Conservation (phyloP, 2,329 filamentous ascomycete genomes). For the Plenodomus biglobosus region DNA sequence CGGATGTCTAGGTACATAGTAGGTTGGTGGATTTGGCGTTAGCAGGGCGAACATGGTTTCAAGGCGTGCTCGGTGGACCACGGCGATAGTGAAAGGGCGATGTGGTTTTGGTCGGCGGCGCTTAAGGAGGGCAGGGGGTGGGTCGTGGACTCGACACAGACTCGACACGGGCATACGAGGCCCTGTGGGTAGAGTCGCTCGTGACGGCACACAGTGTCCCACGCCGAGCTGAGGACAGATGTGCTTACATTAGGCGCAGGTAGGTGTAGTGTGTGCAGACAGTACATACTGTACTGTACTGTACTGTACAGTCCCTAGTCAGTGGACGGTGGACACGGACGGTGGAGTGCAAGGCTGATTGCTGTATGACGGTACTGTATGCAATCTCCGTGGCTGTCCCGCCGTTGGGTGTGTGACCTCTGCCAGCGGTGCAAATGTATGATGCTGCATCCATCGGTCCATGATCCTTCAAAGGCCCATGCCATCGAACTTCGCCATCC, state of each 20-base stretch:
- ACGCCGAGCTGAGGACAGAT: constrained; percentile 22
- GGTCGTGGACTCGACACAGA: constrained; percentile 12
- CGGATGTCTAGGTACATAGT: constrained; percentile 10
- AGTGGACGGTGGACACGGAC: neutral
- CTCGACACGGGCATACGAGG: constrained; percentile 9
- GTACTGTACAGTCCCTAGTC: too few relatives aligned
- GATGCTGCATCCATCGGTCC: constrained; percentile 30
- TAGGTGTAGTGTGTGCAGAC: too few relatives aligned
- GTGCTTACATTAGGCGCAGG: constrained; percentile 9
- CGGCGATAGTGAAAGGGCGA: constrained; percentile 14
- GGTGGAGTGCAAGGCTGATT: constrained; percentile 32
- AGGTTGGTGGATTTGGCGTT: constrained; percentile 10
- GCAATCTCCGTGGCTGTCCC: constrained; percentile 37
- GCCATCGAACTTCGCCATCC: constrained; percentile 20
- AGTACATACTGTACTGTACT: too few relatives aligned
- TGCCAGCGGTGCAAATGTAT: constrained; percentile 19
- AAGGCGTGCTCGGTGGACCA: constrained; percentile 28
- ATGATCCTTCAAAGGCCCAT: constrained; percentile 21
- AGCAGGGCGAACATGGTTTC: constrained; percentile 36
- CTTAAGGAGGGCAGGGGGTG: constrained; percentile 21
- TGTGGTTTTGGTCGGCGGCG: constrained; percentile 31
- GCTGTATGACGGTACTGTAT: too few relatives aligned
- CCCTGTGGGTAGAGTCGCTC: constrained; percentile 25
- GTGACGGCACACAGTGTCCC: constrained; percentile 32
- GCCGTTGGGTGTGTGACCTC: constrained; percentile 37